These are phyloP conservation scores for Veloporphyrellus conicus DNA, from an alignment of 1,284 basidiomycete species.

Conservation along the genomic window DNA sequence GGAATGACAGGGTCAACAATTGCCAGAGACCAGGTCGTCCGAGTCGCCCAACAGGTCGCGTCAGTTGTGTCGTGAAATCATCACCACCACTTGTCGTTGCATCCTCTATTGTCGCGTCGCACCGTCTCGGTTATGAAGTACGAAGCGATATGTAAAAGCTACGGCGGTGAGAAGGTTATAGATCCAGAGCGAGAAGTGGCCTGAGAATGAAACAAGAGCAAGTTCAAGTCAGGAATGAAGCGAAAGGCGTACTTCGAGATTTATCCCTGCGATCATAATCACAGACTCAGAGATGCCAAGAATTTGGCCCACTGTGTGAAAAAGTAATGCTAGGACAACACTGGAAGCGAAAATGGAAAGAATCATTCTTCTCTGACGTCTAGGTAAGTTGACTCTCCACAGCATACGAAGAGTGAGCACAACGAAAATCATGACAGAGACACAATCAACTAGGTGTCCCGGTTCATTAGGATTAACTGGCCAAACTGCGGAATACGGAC, in stretches of 20 bases:
- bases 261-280: conserved; percentile 14
- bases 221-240: neutral
- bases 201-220: conserved; percentile 1
- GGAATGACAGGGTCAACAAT: conserved; percentile 6
- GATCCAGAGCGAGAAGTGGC: conserved; percentile 19
- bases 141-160: conserved; percentile 19
- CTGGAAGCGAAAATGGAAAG: conserved; percentile 12
- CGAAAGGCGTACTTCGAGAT: conserved; percentile 15
- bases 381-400: conserved; percentile 14
- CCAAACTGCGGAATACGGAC: conserved; percentile 1
- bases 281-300: neutral
- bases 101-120: neutral
- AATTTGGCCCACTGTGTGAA: conserved; percentile 15
- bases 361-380: conserved; percentile 16
- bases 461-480: no score
- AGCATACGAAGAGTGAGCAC: conserved; percentile 14
- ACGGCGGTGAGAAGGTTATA: conserved; percentile 30
- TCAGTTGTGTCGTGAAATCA: conserved; percentile 12
- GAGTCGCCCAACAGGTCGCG: neutral
- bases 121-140: conserved; percentile 1
- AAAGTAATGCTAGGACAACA: conserved; percentile 9
- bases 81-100: conserved; percentile 1
- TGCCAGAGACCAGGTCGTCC: conserved; percentile 2
- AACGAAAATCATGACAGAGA: conserved; percentile 15
- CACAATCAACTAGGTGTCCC: conserved; percentile 13